Conservation (phyloP, 2,329 filamentous ascomycete genomes). For the Colletotrichum neosansevieriae region DNA sequence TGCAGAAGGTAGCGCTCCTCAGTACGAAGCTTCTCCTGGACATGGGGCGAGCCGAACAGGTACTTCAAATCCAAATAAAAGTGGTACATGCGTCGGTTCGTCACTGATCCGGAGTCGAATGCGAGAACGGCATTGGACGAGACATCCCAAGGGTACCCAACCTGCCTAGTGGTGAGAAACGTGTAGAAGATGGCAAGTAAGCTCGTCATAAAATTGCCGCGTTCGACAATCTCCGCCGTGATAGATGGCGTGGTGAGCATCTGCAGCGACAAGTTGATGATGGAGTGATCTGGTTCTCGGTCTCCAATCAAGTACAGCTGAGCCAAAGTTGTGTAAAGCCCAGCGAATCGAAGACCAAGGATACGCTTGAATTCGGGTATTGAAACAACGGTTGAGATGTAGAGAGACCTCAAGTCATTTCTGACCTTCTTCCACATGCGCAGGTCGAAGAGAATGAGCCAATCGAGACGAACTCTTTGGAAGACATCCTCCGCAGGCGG, state of each 20-base stretch:
- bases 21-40: slow-evolving; percentile 84
- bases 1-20: slow-evolving; percentile 92
- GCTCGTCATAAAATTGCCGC: slow-evolving; percentile 95
- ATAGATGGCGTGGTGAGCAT: slow-evolving; percentile 98
- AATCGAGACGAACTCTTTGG: slow-evolving; percentile 90
- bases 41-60: slow-evolving; percentile 87
- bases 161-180: slow-evolving; percentile 94
- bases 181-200: slow-evolving; percentile 97
- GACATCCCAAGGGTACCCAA: slow-evolving; percentile 92
- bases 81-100: slow-evolving; percentile 95
- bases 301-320: slow-evolving; percentile 97
- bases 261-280: slow-evolving; percentile 96
- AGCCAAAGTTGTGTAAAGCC: slow-evolving; percentile 91
- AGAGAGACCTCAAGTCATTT: slow-evolving; percentile 89
- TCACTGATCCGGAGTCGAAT: slow-evolving; percentile 94
- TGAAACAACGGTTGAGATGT: slow-evolving; percentile 95
- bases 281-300: slow-evolving; percentile 95
- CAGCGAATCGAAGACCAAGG: slow-evolving; percentile 91
- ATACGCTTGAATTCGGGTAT: slow-evolving; percentile 97
- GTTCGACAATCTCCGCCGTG: slow-evolving; percentile 92
- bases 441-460: slow-evolving; percentile 93
- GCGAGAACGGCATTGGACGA: slow-evolving; percentile 87
- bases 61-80: slow-evolving; percentile 97
- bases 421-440: slow-evolving; percentile 97
- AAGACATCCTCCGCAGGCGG: slow-evolving; percentile 88